Evolutionary conservation across 75 land plant genomes (phyloP), one percentile per base, ranked within the genome.

Genomic region (Cryptomeria japonica): DNA sequence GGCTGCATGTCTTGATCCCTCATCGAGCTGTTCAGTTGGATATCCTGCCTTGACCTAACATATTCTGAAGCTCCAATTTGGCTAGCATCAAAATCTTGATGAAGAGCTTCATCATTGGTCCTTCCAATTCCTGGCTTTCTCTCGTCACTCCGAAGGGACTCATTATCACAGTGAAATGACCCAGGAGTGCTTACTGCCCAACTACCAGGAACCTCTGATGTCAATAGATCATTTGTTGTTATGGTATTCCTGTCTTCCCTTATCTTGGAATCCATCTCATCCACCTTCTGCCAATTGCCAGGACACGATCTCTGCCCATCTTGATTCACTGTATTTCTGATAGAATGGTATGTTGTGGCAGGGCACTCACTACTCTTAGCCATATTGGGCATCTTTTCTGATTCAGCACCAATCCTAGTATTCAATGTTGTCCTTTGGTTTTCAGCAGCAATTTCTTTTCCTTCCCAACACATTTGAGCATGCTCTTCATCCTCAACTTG

Each of bases 181-280:
- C 96, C 94, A 46, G 93, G 94, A n/a, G 96, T 96, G 87, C 93
- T 93, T 75, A 88, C 80, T 31, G 96, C 96, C 98, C 98, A 96
- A 92, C 98, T 97, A 32, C 99, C 99, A 53, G 91, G 90, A 85
- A 89, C 95, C 93, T 97, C 99, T 8, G 99, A 97, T 80, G 99
- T 91, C 87, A 97, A 87, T 78, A 96, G 94, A 88, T 97, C 99
- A 56, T 87, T 91, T 38, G 98, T 95, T 84, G 91, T 90, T 18
- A 96, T 84, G 15, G 92, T 89, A 42, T 87, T 55, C 12, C 16
- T 82, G 19, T 56, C 38, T 44, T 88, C 56, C 68, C 44, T 68
- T 10, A 32, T 72, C 18, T 38, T 85, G 37, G 39, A 34, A 51
- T 56, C 31, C 87, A 89, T 83, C 7, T 78, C 53, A 68, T 89